Evolutionary conservation across 225 moss, liverwort and hornwort genomes (phyloP), one percentile per base, ranked within the genome.

Genomic region (Straminergon stramineum): DNA sequence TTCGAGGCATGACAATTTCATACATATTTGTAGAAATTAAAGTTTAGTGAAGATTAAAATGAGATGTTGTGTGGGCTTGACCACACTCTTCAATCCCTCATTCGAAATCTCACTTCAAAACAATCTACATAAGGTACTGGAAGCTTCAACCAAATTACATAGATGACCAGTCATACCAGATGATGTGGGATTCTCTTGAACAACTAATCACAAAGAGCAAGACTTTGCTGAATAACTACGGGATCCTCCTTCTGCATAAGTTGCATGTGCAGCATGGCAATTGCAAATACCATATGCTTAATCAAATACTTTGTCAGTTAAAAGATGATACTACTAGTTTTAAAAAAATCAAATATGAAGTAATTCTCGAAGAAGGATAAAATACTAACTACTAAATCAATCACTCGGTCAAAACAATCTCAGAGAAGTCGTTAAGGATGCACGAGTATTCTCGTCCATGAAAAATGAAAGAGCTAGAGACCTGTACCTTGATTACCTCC

Each of bases 161-260:
- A 39, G 77, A 87, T 89, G 77, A 89, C 48, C 58, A 81, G 85
- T 76, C 90, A 66, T 95, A 96, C 96, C 95, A 92, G 92, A 41
- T 93, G 84, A 55, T 90, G 87, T 43, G 96, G 94, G 70, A 99
- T 94, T 62, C 87, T 88, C 89, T 92, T 93, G 87, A 97, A 97
- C 83, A 95, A 87, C 35, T 81, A 88, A 88, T 96, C 96, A 91
- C 96, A 97, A 84, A 96, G 90, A 88, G 77, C 81, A 82, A 94
- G 93, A 87, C 92, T 94, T 84, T 94, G 84, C 85, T 95, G 90
- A 75, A 99, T 93, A 68, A 93, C 89, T 65, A 87, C 82, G 73
- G 93, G 92, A 86, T 97, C 97, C 89, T 96, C 95, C 97, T 94
- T 96, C 68, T 97, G 95, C 97, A 99, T 96, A 53, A 99, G 95